These are phyloP conservation scores for Carex littledalei DNA, from an alignment of 176 grass and related monocot genomes.

Conservation along the genomic window DNA sequence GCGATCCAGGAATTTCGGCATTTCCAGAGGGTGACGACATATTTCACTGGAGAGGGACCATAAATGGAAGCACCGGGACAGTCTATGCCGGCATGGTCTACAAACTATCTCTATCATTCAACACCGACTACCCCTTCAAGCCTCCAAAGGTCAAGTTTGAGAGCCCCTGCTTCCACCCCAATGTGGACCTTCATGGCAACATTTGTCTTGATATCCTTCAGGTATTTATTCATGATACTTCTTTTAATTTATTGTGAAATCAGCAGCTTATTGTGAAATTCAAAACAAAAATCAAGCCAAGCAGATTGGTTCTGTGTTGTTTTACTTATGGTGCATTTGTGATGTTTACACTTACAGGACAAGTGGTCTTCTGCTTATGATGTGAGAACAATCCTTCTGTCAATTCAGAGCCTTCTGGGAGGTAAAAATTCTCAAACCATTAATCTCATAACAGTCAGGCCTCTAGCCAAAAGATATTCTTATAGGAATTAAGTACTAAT, in stretches of 20 bases:
- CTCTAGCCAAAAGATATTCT: neutral
- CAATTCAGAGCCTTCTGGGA: slow-evolving; percentile 89
- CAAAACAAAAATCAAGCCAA: neutral
- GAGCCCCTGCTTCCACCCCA: slow-evolving; percentile 84
- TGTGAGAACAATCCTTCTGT: slow-evolving; percentile 93
- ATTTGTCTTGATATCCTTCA: slow-evolving; percentile 96
- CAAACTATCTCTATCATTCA: slow-evolving; percentile 70
- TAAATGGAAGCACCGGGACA: slow-evolving; percentile 62
- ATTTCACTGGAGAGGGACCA: slow-evolving; percentile 82
- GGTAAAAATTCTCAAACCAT: slow-evolving; percentile 30
- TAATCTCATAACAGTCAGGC: neutral
- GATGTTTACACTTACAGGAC: slow-evolving; percentile 50
- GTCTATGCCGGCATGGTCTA: slow-evolving; percentile 74
- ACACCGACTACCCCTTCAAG: slow-evolving; percentile 86
- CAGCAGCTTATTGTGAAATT: neutral
- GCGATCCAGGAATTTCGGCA: slow-evolving; percentile 76
- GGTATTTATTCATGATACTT: slow-evolving; percentile 11
- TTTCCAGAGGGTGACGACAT: slow-evolving; percentile 96
- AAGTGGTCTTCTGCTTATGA: slow-evolving; percentile 98
- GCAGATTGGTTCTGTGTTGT: neutral
- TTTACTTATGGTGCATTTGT: neutral
- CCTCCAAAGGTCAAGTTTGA: slow-evolving; percentile 95
- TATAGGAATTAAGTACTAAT: neutral
- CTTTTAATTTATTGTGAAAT: neutral
- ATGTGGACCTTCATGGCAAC: slow-evolving; percentile 84